Evolutionary conservation across 2,329 filamentous ascomycete genomes (phyloP).

Genomic region (Beauveria rudraprayagi): DNA sequence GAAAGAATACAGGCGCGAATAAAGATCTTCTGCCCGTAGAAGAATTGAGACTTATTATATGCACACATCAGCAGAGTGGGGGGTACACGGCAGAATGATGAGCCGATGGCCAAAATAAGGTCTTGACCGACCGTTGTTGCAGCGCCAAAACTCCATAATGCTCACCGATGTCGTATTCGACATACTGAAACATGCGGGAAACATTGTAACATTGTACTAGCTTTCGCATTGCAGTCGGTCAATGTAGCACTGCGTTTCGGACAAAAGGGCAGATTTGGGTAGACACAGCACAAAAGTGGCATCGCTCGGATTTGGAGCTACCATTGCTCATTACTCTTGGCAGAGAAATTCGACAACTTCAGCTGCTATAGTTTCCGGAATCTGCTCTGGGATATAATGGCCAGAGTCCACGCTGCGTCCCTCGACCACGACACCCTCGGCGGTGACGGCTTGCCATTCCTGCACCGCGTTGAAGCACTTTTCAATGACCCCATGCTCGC

Average conservation of each 20-base stretch:
- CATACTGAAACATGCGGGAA: not conserved
- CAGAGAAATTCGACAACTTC: constrained; percentile 32
- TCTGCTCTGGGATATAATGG: constrained; percentile 44
- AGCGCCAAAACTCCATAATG: not conserved
- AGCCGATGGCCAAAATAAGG: constrained; percentile 36
- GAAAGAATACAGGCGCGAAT: not conserved
- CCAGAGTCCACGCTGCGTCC: constrained; percentile 38
- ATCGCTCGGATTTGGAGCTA: not conserved
- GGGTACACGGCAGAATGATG: not conserved
- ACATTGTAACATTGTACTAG: not conserved
- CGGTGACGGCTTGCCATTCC: constrained; percentile 43
- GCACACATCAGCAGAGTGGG: not conserved
- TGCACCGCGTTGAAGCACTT: constrained; percentile 38
- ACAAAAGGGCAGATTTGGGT: too few species aligned
- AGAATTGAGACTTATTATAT: not conserved
- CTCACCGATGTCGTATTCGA: too few species aligned
- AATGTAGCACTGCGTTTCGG: too few species aligned
- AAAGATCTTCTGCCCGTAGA: too few species aligned
- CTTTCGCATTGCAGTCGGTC: not conserved
- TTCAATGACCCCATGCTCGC: constrained; percentile 39
- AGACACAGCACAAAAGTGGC: too few species aligned
- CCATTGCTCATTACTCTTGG: constrained; percentile 19
- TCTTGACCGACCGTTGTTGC: not conserved
- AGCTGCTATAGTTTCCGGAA: constrained; percentile 36
- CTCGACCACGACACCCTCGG: constrained; percentile 25